phyloP scores from a whole-genome alignment of 2,329 filamentous ascomycete species.

The Paraphoma chrysanthemicola region DNA sequence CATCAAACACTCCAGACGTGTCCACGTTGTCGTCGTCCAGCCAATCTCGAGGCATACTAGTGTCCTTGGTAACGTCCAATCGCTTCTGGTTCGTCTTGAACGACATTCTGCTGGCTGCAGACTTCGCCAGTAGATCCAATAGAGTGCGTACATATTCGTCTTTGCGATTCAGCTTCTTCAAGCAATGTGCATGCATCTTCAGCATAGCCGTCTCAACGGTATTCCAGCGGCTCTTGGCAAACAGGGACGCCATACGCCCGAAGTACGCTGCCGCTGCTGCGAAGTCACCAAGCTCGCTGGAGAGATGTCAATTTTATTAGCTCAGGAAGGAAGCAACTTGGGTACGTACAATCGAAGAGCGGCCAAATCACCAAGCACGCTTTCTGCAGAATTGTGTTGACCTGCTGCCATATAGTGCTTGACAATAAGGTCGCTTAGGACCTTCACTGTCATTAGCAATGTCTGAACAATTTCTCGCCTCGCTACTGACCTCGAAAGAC shows the following conservation, averaged over 20 bases:
- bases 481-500: conserved; percentile 46
- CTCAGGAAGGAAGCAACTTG: background rate
- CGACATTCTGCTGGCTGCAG: conserved; percentile 51
- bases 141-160: conserved; percentile 82
- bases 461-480: background rate
- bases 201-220: conserved; percentile 83
- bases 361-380: conserved; percentile 83
- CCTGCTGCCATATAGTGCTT: conserved; percentile 83
- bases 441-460: conserved; percentile 66
- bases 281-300: conserved; percentile 71
- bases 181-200: conserved; percentile 82
- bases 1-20: conserved; percentile 45
- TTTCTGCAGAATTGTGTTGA: conserved; percentile 77
- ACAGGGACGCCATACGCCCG: conserved; percentile 73
- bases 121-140: conserved; percentile 75
- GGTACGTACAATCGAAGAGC: conserved; percentile 71
- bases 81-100: conserved; percentile 29
- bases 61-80: conserved; percentile 10
- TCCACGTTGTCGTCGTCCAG: conserved; percentile 49
- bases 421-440: conserved; percentile 82
- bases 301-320: conserved; percentile 8
- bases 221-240: conserved; percentile 79
- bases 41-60: conserved; percentile 34
- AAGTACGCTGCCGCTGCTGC: conserved; percentile 78
- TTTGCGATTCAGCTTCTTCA: conserved; percentile 76